These are phyloP conservation scores for Xylaria telfairii DNA, from an alignment of 495 filamentous ascomycete species.

Conservation along the genomic window DNA sequence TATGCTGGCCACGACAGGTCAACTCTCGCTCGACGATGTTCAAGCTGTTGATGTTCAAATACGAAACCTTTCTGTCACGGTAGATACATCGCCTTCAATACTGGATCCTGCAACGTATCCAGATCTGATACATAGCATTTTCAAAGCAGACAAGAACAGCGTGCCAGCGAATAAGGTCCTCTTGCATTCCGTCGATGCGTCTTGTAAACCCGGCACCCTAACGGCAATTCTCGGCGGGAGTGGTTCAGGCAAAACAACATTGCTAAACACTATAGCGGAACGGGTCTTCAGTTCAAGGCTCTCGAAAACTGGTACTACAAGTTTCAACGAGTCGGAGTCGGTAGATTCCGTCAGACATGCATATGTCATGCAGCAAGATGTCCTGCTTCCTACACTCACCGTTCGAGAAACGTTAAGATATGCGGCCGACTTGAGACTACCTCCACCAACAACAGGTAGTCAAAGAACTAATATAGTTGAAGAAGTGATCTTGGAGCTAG, in stretches of 20 bases:
- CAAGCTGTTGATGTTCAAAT: constrained; percentile 64
- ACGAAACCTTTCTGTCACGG: constrained; percentile 58
- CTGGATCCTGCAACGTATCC: constrained; percentile 38
- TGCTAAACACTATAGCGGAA: constrained; percentile 72
- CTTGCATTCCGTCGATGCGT: constrained; percentile 37
- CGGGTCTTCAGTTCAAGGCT: constrained; percentile 64
- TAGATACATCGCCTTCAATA: constrained; percentile 56
- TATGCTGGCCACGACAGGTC: constrained; percentile 32
- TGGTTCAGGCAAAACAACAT: constrained; percentile 75
- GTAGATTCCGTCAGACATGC: constrained; percentile 57
- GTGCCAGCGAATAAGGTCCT: constrained; percentile 41
- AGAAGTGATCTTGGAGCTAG: constrained; percentile 74
- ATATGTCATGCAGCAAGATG: constrained; percentile 80
- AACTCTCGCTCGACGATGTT: constrained; percentile 66
- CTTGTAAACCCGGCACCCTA: constrained; percentile 58
- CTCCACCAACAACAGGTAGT: constrained; percentile 61
- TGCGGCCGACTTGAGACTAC: constrained; percentile 72
- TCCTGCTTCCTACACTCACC: constrained; percentile 71
- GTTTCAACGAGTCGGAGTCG: constrained; percentile 60
- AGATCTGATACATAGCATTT: constrained; percentile 30
- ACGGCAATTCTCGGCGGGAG: constrained; percentile 77
- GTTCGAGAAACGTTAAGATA: constrained; percentile 75
- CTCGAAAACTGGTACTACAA: constrained; percentile 53
- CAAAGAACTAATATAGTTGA: constrained; percentile 68
- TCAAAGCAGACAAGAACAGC: constrained; percentile 35